Percentiles rank a stretch among this genome's conserved stretches.
These are phyloP conservation scores for Rhytidiadelphus loreus DNA, from an alignment of 225 moss, liverwort and hornwort genomes.

Conservation along the genomic window DNA sequence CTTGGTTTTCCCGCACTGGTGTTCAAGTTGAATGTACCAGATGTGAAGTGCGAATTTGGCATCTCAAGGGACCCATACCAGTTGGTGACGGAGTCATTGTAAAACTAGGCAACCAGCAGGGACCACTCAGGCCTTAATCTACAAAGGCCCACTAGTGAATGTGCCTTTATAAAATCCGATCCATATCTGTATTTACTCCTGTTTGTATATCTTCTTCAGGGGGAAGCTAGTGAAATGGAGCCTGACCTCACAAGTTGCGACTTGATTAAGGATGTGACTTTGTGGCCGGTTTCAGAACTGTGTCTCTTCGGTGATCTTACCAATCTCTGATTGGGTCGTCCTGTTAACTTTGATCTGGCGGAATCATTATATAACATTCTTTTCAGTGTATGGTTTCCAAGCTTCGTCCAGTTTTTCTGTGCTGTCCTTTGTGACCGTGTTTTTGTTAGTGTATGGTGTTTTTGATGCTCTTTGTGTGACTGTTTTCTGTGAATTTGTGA, in stretches of 20 bases:
- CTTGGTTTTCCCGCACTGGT: conserved; percentile 28
- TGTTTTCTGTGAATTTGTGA: background rate
- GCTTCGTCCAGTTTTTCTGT: background rate
- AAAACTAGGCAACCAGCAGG: conserved; percentile 48
- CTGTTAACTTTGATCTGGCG: background rate
- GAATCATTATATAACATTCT: conserved; percentile 18
- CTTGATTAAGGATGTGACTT: conserved; percentile 23
- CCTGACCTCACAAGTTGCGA: conserved; percentile 31
- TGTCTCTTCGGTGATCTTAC: background rate
- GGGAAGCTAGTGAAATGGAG: conserved; percentile 37
- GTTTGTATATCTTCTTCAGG: conserved; percentile 38
- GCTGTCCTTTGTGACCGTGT: background rate
- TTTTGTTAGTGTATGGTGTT: background rate
- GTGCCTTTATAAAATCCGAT: conserved; percentile 21
- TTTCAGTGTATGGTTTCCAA: background rate
- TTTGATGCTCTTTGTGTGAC: background rate
- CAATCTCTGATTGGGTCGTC: conserved; percentile 16
- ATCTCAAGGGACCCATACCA: conserved; percentile 39
- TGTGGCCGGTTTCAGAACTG: conserved; percentile 9
- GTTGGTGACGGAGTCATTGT: conserved; percentile 41
- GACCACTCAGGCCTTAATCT: conserved; percentile 25
- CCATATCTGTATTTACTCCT: conserved; percentile 41
- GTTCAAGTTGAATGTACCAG: conserved; percentile 25
- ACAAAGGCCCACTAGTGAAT: conserved; percentile 23
- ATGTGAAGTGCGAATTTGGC: conserved; percentile 38